Base-by-base conservation (phyloP, 1,284 basidiomycete genomes). In the Flammula alnicola region DNA sequence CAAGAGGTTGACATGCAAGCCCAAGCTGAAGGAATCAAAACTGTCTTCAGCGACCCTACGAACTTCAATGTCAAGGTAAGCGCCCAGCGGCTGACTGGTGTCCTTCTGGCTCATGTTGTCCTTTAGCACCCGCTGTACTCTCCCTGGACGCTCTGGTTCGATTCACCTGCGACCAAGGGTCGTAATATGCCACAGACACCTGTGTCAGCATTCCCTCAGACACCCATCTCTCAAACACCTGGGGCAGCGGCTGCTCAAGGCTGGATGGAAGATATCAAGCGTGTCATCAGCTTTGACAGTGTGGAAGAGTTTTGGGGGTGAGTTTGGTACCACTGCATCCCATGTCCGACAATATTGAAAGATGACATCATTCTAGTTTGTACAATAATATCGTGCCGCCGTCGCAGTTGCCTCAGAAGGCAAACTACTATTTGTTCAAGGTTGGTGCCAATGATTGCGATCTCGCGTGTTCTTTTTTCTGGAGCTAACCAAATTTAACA, bases 401-500 rank as follows among this genome's bases (percentile, higher is more conserved):
- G n/a, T 95, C 93, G 17, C 84, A 88, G 64, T 77, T 99, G 61
- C 94, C 94, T 29, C 86, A 88, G 72, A 98, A 95, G 75, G 94
- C 95, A 29, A 99, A 99, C 70, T 99, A 99, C 73, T 99, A 99
- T 76, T 80, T 99, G 53, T 99, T 99, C 86, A 98, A 98, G 80
- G 88, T 81, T 30, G 22, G 50, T 31, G 20, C 20, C 7, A n/a
- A 32, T 29, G 8, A 12, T 12, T 22, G 25, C 44, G n/a, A n/a
- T n/a, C n/a, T n/a, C n/a, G n/a, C n/a, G n/a, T n/a, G n/a, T n/a
- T n/a, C n/a, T n/a, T n/a, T 38, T 39, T 14, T 16, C 11, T 30
- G 20, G 40, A 47, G 54, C 51, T 62, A 41, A 64, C 49, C 35
- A 39, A 40, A 20, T 25, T 36, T 3, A 55, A 19, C 61, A 95